Evolutionary conservation across 495 filamentous ascomycete species (phyloP).

Genomic region (Podospora conica): DNA sequence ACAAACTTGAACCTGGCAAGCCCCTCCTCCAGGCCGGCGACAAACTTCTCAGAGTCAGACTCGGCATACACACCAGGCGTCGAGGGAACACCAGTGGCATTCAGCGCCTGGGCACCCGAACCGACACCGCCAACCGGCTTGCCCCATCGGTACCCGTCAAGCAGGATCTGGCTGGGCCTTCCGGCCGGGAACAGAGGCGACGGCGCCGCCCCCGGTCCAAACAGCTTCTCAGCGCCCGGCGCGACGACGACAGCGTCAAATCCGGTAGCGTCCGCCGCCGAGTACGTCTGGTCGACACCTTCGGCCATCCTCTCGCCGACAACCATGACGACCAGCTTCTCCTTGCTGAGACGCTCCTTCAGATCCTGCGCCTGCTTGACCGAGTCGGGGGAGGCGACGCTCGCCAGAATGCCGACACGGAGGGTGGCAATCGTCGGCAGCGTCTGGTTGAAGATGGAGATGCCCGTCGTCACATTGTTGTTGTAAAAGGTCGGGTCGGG

Average conservation of each 20-base stretch:
- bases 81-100: conserved; percentile 34
- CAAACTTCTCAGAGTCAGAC: conserved; percentile 34
- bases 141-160: conserved; percentile 62
- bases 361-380: conserved; percentile 47
- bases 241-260: conserved; percentile 67
- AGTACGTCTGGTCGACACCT: conserved; percentile 64
- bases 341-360: conserved; percentile 35
- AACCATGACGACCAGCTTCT: conserved; percentile 51
- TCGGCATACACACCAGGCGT: conserved; percentile 50
- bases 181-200: conserved; percentile 57
- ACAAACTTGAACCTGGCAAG: conserved; percentile 59
- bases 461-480: conserved; percentile 56
- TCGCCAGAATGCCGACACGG: conserved; percentile 62
- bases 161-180: conserved; percentile 57
- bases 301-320: conserved; percentile 54
- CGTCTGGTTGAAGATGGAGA: conserved; percentile 54
- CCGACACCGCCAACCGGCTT: conserved; percentile 67
- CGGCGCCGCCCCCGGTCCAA: conserved; percentile 28
- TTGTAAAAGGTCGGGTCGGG: conserved; percentile 64
- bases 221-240: conserved; percentile 51
- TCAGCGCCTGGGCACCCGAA: conserved; percentile 32
- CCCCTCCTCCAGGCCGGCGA: conserved; percentile 48
- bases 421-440: conserved; percentile 57
- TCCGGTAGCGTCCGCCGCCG: conserved; percentile 58
- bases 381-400: conserved; percentile 19